Percentiles rank a stretch among this genome's conserved stretches.
phyloP scores from a whole-genome alignment of 768 basidiomycete species.

The Naganishia kalamii region DNA sequence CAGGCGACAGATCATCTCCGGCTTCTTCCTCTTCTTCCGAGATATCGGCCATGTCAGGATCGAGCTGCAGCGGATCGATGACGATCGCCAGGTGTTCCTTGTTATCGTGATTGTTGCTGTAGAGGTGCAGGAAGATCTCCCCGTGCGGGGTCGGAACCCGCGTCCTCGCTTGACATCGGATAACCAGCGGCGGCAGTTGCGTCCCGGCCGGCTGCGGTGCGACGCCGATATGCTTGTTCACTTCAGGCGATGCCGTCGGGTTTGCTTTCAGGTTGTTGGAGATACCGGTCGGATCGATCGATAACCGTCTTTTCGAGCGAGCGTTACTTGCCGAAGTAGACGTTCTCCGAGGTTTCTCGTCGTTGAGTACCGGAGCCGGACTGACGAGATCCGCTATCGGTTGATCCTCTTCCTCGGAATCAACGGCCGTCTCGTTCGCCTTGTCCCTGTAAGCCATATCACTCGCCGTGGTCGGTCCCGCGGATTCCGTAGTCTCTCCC shows the following conservation, averaged over 20 bases:
- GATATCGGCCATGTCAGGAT: slow-evolving; percentile 26
- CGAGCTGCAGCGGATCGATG: slow-evolving; percentile 78
- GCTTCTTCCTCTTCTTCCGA: slow-evolving; percentile 15
- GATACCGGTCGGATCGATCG: slow-evolving; percentile 10
- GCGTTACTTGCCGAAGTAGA: slow-evolving; percentile 2
- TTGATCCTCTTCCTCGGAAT: slow-evolving; percentile 1
- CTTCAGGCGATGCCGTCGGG: slow-evolving; percentile 2
- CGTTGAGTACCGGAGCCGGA: background rate
- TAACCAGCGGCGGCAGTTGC: slow-evolving; percentile 51
- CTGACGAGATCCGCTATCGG: background rate
- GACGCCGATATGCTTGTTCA: background rate
- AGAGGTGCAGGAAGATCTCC: slow-evolving; percentile 83
- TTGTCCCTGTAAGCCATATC: slow-evolving; percentile 13
- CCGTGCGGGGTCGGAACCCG: slow-evolving; percentile 96
- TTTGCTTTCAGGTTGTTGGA: slow-evolving; percentile 8
- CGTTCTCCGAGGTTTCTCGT: background rate
- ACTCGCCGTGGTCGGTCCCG: background rate
- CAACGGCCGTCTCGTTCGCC: background rate
- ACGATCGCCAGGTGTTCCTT: slow-evolving; percentile 97
- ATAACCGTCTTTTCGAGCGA: slow-evolving; percentile 1
- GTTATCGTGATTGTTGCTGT: slow-evolving; percentile 82
- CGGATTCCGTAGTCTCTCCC: background rate
- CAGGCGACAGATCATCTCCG: background rate
- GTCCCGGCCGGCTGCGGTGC: background rate
- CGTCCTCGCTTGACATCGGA: slow-evolving; percentile 93